Evolutionary conservation across 495 filamentous ascomycete genomes (phyloP), one percentile per base, ranked within the genome.

Genomic region (Cercophora samala): DNA sequence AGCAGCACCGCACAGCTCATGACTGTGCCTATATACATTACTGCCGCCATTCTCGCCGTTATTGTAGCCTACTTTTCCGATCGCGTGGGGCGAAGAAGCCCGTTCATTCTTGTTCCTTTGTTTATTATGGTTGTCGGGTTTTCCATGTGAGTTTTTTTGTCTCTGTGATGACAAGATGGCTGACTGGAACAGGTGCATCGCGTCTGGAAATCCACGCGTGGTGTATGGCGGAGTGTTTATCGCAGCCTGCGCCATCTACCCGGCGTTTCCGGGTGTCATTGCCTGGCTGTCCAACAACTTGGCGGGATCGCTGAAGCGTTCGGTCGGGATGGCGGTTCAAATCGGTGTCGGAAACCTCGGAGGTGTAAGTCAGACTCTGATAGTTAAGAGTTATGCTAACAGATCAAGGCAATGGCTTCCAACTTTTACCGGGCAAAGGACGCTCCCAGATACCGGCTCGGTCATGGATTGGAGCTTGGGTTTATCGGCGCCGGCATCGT

Each of bases 201-300:
- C 53, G 0, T 77, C 78, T 8, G 76, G 79, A 3, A 76, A 80
- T n/a, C 89, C 90, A 1, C 85, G 83, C 0, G 84, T 90, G 1
- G 84, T 90, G 0, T 94, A 94, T 70, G 89, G 83, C 32, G 91
- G 90, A 4, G 85, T 93, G 1, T 93, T 92, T 70, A 78, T 93
- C 21, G 88, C 86, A 1, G 85, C 90, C 0, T 86, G 86, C 51
- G 89, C 88, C 62, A 81, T 86, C 67, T 90, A 85, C 66, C 82
- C 84, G 0, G 80, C 83, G 0, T 85, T 88, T 69, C 89, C 91
- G 0, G 88, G 88, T 1, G 86, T 87, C 59, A 83, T 94, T 64
- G 84, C 86, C 15, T 94, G 91, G 90, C 76, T 90, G 9, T 82
- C 79, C 15, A 91, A 89, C 73, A 93, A 93, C 70, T 79, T 93